Percentiles rank a stretch among this genome's conserved stretches.
Evolutionary conservation across 2,329 filamentous ascomycete species (phyloP).

Genomic region (Metarhizium anisopliae): DNA sequence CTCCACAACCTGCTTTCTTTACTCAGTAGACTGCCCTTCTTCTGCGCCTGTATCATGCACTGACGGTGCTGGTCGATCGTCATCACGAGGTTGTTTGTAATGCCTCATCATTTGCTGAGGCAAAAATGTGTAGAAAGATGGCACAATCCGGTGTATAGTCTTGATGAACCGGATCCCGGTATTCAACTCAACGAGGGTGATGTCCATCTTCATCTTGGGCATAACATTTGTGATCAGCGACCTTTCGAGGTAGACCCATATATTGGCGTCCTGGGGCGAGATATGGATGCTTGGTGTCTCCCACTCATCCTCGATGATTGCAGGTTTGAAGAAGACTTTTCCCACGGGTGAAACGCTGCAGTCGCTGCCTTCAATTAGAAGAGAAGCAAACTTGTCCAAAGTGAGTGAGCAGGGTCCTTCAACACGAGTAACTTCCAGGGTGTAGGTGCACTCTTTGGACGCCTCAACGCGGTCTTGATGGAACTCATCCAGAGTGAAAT

Average conservation of each 20-base stretch:
- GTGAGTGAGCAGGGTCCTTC: slow-evolving; percentile 31
- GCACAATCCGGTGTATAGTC: slow-evolving; percentile 42
- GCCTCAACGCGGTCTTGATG: slow-evolving; percentile 20
- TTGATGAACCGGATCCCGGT: slow-evolving; percentile 60
- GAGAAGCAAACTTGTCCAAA: slow-evolving; percentile 34
- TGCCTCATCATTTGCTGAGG: slow-evolving; percentile 60
- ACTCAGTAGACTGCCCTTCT: slow-evolving; percentile 15
- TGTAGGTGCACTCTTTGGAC: slow-evolving; percentile 38
- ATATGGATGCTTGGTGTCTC: slow-evolving; percentile 22
- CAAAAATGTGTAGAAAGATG: slow-evolving; percentile 55
- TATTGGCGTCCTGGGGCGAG: slow-evolving; percentile 10
- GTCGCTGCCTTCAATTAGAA: slow-evolving; percentile 24
- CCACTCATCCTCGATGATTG: slow-evolving; percentile 39
- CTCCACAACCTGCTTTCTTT: background rate
- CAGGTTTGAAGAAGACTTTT: slow-evolving; percentile 31
- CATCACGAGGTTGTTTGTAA: slow-evolving; percentile 49
- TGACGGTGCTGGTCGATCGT: slow-evolving; percentile 37
- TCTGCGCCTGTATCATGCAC: slow-evolving; percentile 24
- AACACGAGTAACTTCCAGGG: slow-evolving; percentile 52
- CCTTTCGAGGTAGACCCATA: slow-evolving; percentile 60
- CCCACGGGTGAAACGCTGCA: slow-evolving; percentile 33
- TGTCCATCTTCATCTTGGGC: slow-evolving; percentile 54
- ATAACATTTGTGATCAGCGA: slow-evolving; percentile 42
- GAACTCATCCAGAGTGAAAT: slow-evolving; percentile 21
- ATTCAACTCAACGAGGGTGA: slow-evolving; percentile 46